Evolutionary conservation across 163 green algal genomes (phyloP).

Genomic region (Prototheca wickerhamii): DNA sequence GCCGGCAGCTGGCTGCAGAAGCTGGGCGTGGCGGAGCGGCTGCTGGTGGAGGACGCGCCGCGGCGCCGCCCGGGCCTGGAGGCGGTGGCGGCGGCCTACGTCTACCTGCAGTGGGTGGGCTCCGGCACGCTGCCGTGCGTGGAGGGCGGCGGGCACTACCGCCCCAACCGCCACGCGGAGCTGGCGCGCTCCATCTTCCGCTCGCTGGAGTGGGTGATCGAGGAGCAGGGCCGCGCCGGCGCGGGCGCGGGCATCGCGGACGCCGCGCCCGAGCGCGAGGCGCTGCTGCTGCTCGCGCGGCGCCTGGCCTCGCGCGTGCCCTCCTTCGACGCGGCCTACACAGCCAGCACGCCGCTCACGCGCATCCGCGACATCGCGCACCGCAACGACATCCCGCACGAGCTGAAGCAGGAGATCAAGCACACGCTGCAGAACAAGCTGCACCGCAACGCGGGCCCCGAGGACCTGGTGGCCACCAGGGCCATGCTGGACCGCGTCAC

Average conservation of each 20-base stretch:
- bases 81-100: constrained; percentile 45
- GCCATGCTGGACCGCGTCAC: constrained; percentile 78
- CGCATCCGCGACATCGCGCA: constrained; percentile 96
- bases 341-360: constrained; percentile 76
- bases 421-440: constrained; percentile 99
- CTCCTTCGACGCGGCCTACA: constrained; percentile 86
- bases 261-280: not conserved
- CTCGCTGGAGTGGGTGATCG: constrained; percentile 72
- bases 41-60: constrained; percentile 64
- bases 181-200: constrained; percentile 11
- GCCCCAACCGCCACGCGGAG: constrained; percentile 78
- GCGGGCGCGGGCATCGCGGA: not conserved
- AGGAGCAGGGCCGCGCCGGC: constrained; percentile 22
- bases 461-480: constrained; percentile 94
- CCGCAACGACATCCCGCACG: constrained; percentile 78
- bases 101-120: constrained; percentile 86
- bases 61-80: constrained; percentile 49
- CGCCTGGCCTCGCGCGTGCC: constrained; percentile 75
- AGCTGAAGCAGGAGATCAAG: constrained; percentile 99
- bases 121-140: constrained; percentile 82
- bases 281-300: constrained; percentile 48
- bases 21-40: constrained; percentile 62
- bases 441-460: constrained; percentile 91
- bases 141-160: constrained; percentile 82
- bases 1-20: constrained; percentile 51